Evolutionary conservation across 1,284 basidiomycete species (phyloP).

Genomic region (Schizopora paradoxa): DNA sequence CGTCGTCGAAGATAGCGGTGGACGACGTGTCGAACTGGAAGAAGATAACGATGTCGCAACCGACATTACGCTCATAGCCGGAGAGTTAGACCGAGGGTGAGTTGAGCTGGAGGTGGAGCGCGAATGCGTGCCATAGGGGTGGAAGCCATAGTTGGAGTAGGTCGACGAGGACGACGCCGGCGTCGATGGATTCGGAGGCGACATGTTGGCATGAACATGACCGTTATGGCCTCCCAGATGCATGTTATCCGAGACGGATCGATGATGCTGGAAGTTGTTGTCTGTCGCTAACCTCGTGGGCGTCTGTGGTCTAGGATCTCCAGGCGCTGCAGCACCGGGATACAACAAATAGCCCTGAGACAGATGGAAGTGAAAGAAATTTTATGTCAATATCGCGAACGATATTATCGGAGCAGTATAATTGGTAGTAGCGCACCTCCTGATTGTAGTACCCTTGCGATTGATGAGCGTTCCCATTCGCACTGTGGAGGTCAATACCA

Average conservation of each 20-base stretch:
- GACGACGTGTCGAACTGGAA: constrained; percentile 30
- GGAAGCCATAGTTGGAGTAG: constrained; percentile 24
- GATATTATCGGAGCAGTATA: too few species aligned
- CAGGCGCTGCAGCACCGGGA: too few species aligned
- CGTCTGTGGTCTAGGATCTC: constrained; percentile 12
- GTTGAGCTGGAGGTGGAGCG: constrained; percentile 41
- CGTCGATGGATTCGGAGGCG: constrained; percentile 11
- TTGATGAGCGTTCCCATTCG: too few species aligned
- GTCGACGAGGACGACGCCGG: constrained; percentile 17
- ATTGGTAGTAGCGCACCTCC: too few species aligned
- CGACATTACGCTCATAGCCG: constrained; percentile 52
- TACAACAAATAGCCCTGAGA: too few species aligned
- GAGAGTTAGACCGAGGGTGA: constrained; percentile 53
- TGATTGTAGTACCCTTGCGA: too few species aligned
- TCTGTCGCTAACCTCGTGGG: constrained; percentile 1
- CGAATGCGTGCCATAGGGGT: constrained; percentile 28
- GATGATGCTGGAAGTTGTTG: constrained; percentile 1
- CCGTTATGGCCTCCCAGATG: too few species aligned
- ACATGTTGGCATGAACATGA: constrained; percentile 13
- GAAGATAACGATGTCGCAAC: constrained; percentile 48
- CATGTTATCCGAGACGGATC: constrained; percentile 1
- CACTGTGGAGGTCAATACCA: too few species aligned
- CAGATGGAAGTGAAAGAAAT: too few species aligned
- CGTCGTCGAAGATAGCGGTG: constrained; percentile 19
- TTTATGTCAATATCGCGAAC: too few species aligned